Evolutionary conservation across 2,329 filamentous ascomycete genomes (phyloP), one percentile per base, ranked within the genome.

Genomic region (Elsinoe arachidis): DNA sequence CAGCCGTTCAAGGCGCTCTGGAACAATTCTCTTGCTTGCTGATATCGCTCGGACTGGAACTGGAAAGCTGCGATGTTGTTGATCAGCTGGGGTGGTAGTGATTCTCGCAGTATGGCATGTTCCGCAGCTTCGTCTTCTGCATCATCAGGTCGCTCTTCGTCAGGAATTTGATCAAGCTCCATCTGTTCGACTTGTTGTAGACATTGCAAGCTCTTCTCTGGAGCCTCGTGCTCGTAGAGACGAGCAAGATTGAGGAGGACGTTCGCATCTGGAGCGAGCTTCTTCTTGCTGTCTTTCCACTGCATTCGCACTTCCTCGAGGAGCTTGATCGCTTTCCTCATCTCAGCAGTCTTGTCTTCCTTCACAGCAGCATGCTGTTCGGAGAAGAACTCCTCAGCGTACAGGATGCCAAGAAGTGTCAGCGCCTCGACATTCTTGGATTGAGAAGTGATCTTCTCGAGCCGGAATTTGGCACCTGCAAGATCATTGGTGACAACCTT

Each of bases 11-110:
- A 75, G 0, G 91, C 93, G n/a, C 88, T 85, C 70, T 99, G 89
- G 69, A 97, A 99, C 73, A 95, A 81, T 53, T 92, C 86, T 63
- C 88, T 86, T 19, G 93, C 91, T 60, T 83, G 78, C 17, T 86
- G 83, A 61, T 87, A 85, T 68, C 90, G 90, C 65, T 95, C 90
- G 1, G 84, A 80, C 68, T 96, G 90, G 63, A 90, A 96, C 64
- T 95, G 84, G 73, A 97, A 97, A 71, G 91, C 96, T 4, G 89
- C 93, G 69, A 97, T 95, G 69, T 99, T 99, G 77, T 97, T 99
- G 43, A 99, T 80, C 1, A 97, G 78, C 67, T 96, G 90, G 3
- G 93, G 93, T 1, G 91, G 88, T 1, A 99, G 76, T 59, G 86
- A 79, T 67, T 91, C 88, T 56, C 90, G 85, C 26, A 95, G 77